Conservation (phyloP, 208 protist genomes). For the Crithidia sp. region DNA sequence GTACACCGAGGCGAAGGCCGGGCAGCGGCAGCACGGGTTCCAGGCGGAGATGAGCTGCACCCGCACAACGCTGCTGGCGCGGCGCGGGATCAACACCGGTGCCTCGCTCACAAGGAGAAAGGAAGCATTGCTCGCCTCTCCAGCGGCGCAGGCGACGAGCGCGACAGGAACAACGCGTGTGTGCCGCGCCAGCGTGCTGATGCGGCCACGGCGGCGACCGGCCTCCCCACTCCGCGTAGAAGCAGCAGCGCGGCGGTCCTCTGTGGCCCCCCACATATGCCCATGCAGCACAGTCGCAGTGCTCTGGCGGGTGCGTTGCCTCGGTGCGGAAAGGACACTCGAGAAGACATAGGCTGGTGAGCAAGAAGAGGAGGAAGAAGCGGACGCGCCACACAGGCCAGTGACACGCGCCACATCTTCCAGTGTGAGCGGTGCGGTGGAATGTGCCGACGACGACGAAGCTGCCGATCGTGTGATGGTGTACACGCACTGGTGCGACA, state of each 20-base stretch:
- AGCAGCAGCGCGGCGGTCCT: background rate
- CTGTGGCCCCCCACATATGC: conserved; percentile 55
- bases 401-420: background rate
- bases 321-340: background rate
- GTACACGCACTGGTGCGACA: conserved; percentile 59
- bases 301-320: background rate
- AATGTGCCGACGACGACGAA: background rate
- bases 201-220: background rate
- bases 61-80: conserved; percentile 6
- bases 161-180: conserved; percentile 30
- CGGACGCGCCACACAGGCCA: background rate
- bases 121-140: background rate
- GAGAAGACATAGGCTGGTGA: background rate
- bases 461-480: background rate
- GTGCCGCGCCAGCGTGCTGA: conserved; percentile 25
- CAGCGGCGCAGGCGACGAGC: conserved; percentile 4
- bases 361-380: background rate
- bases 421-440: background rate
- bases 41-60: conserved; percentile 67
- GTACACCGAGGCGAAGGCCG: conserved; percentile 37
- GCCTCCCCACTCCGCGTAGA: background rate
- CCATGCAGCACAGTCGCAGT: conserved; percentile 45
- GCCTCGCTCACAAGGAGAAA: conserved; percentile 37
- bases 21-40: conserved; percentile 41
- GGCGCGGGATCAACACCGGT: conserved; percentile 36